Evolutionary conservation across 106 monocot genomes (phyloP), one percentile per base, ranked within the genome.

Genomic region (Chionographis japonica): DNA sequence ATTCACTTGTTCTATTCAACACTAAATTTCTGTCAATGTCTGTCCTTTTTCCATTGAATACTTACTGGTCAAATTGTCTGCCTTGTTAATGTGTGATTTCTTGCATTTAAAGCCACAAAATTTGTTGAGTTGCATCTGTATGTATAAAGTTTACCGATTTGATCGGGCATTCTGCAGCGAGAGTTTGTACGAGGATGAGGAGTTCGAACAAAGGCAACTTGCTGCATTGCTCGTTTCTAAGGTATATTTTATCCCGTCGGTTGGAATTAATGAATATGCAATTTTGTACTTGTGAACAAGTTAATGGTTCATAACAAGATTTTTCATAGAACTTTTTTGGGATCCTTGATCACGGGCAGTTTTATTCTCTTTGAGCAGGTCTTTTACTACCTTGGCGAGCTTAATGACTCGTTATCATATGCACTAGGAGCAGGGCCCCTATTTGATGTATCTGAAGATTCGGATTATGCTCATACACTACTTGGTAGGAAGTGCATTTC

Each of bases 371-470:
- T 4, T 39, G 11, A 2, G 56, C 69, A 83, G 82, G 83, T 83
- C 60, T 83, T 83, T 56, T 83, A 83, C 61, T 75, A 78, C 54
- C 83, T 83, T 40, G 83, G 83, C 4, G 83, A 83, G 41, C 78
- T 83, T 50, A 78, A 83, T 52, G 83, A 83, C 50, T 83, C 83
- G 8, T 62, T 83, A 27, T 74, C 83, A 12, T 83, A 83, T 67
- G 83, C 83, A 62, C 74, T 83, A 14, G 78, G 78, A 65, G 83
- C 83, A 67, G 83, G 83, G 13, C 70, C 78, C 3, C 55, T 83
- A 11, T 83, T 83, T 70, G 83, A 83, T 68, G 78, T 83, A 4
- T 83, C 78, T 46, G 83, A 78, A 12, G 78, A 74, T 50, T 74
- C 83, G 57, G 83, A 83, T 70, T 83, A 83, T 58, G 65, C 83